Percentiles rank a stretch among this genome's conserved stretches.
phyloP scores from a whole-genome alignment of 164 flowering plant genomes.

The Houttuynia cordata region DNA sequence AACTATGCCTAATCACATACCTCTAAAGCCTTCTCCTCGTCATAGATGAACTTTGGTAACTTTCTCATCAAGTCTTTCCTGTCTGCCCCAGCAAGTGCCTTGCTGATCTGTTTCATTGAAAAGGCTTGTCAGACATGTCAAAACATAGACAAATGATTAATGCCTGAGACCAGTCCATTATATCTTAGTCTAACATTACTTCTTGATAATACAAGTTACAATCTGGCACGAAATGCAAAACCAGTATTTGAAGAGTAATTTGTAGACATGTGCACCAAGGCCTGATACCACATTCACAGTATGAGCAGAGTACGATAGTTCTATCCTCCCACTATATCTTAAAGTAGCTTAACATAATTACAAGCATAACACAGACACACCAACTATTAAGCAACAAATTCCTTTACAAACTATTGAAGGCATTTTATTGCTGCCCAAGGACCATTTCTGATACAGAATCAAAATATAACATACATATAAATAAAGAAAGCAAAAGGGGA shows the following conservation, averaged over 20 bases:
- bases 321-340: background rate
- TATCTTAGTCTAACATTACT: background rate
- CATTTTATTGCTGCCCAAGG: background rate
- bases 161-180: too few species aligned
- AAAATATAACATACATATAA: background rate
- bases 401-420: background rate
- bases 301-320: background rate
- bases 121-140: background rate
- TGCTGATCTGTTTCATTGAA: constrained; percentile 51
- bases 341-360: background rate
- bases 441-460: background rate
- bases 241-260: background rate
- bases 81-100: constrained; percentile 67
- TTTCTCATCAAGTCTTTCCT: constrained; percentile 78
- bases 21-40: constrained; percentile 22
- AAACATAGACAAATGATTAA: background rate
- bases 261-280: background rate
- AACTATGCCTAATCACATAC: background rate
- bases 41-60: constrained; percentile 80
- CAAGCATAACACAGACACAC: background rate
- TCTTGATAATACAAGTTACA: too few species aligned
- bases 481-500: background rate
- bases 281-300: background rate
- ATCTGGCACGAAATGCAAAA: background rate
- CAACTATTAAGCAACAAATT: background rate